Conservation (phyloP, 768 basidiomycete genomes). For the Termitomyces sp. region DNA sequence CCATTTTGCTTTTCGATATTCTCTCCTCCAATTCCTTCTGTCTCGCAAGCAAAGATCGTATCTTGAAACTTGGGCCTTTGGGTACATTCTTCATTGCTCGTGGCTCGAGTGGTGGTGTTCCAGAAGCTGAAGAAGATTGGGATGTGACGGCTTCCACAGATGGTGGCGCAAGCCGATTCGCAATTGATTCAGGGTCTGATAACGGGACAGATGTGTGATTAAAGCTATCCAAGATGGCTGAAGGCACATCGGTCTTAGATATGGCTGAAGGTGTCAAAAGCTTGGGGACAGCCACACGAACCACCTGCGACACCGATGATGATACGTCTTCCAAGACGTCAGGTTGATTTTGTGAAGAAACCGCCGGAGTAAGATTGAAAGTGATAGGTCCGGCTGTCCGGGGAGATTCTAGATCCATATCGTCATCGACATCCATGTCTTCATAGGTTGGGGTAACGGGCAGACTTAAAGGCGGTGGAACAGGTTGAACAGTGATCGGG, state of each 20-base stretch:
- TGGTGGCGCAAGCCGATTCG: background rate
- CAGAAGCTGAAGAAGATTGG: conserved; percentile 5
- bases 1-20: conserved; percentile 30
- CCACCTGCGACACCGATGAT: background rate
- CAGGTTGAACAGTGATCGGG: background rate
- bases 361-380: background rate
- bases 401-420: conserved; percentile 28
- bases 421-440: conserved; percentile 21
- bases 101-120: conserved; percentile 27
- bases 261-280: background rate
- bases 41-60: conserved; percentile 31
- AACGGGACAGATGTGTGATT: background rate
- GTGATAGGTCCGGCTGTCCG: conserved; percentile 1
- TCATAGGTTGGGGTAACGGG: background rate
- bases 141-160: background rate
- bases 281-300: background rate
- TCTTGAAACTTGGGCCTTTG: conserved; percentile 30
- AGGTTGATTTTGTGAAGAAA: background rate
- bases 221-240: background rate
- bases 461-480: background rate
- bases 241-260: background rate
- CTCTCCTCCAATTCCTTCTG: conserved; percentile 41
- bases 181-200: background rate
- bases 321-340: background rate
- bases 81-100: conserved; percentile 32